phyloP scores from a whole-genome alignment of 345 rosid species.

The Boechera stricta region DNA sequence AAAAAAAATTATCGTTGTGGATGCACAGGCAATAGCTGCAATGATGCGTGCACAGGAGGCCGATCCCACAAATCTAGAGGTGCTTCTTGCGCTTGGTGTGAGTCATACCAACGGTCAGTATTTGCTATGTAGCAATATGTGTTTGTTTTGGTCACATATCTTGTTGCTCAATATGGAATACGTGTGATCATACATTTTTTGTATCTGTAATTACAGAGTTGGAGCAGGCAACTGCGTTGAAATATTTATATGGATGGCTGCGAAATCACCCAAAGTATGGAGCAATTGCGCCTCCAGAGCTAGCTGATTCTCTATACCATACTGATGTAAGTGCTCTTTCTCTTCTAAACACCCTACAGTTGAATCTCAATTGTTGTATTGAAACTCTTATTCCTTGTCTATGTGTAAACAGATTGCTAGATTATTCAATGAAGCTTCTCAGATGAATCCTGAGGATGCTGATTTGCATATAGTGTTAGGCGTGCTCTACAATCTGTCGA shows the following conservation, averaged over 20 bases:
- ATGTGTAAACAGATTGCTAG: slow-evolving; percentile 61
- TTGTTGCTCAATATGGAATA: slow-evolving; percentile 13
- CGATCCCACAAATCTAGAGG: slow-evolving; percentile 93
- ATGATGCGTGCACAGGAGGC: slow-evolving; percentile 99
- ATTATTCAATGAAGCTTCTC: slow-evolving; percentile 85
- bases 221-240: slow-evolving; percentile 95
- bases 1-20: slow-evolving; percentile 16
- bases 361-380: slow-evolving; percentile 19
- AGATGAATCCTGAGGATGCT: slow-evolving; percentile 94
- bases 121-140: slow-evolving; percentile 15
- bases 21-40: slow-evolving; percentile 94
- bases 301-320: slow-evolving; percentile 70
- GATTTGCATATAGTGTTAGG: slow-evolving; percentile 97
- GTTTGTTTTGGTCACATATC: slow-evolving; percentile 27
- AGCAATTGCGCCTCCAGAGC: slow-evolving; percentile 68
- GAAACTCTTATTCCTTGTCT: slow-evolving; percentile 13
- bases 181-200: background rate
- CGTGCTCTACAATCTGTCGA: slow-evolving; percentile 86
- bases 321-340: slow-evolving; percentile 72
- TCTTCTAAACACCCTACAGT: slow-evolving; percentile 18
- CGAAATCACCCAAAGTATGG: slow-evolving; percentile 87
- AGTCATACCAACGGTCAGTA: slow-evolving; percentile 98
- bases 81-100: slow-evolving; percentile 98
- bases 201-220: slow-evolving; percentile 60
- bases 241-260: slow-evolving; percentile 93